These are phyloP conservation scores for Colletotrichum sp. DNA, from an alignment of 2,329 filamentous ascomycete species.

Conservation along the genomic window DNA sequence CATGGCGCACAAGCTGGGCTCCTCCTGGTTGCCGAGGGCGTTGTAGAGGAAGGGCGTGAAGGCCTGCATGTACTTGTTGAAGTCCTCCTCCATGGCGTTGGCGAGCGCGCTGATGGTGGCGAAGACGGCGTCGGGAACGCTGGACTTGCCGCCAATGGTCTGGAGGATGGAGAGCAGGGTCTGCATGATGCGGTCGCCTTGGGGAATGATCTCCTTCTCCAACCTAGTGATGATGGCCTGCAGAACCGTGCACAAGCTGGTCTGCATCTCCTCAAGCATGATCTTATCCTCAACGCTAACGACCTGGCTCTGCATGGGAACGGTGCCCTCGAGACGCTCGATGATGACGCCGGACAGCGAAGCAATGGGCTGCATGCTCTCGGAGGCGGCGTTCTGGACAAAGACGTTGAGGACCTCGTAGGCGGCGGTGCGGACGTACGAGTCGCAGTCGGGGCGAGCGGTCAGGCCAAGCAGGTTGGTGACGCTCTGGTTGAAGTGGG, in stretches of 20 bases:
- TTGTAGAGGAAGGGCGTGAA: slow-evolving; percentile 94
- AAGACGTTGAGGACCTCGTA: slow-evolving; percentile 98
- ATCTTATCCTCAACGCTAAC: slow-evolving; percentile 97
- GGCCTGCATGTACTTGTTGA: slow-evolving; percentile 96
- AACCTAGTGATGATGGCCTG: slow-evolving; percentile 90
- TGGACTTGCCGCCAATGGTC: slow-evolving; percentile 83
- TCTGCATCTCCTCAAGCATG: slow-evolving; percentile 97
- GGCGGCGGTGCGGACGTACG: slow-evolving; percentile 88
- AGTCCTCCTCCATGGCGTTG: slow-evolving; percentile 89
- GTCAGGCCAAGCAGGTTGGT: slow-evolving; percentile 85
- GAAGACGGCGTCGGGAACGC: slow-evolving; percentile 92
- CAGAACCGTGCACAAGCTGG: slow-evolving; percentile 88
- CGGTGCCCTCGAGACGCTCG: slow-evolving; percentile 87
- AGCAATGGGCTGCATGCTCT: slow-evolving; percentile 82
- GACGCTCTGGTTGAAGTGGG: slow-evolving; percentile 93
- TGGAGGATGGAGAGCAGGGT: slow-evolving; percentile 81
- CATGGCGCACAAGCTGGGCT: slow-evolving; percentile 92
- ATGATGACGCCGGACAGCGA: slow-evolving; percentile 87
- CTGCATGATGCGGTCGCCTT: slow-evolving; percentile 94
- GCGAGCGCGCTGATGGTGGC: slow-evolving; percentile 91
- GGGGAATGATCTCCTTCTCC: slow-evolving; percentile 88
- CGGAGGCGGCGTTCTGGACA: slow-evolving; percentile 86
- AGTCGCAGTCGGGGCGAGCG: slow-evolving; percentile 81
- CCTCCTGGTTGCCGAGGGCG: slow-evolving; percentile 93
- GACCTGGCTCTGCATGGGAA: slow-evolving; percentile 89